Conservation (phyloP, 352 stramenopile species). For the Phytophthora macrochlamydospora region DNA sequence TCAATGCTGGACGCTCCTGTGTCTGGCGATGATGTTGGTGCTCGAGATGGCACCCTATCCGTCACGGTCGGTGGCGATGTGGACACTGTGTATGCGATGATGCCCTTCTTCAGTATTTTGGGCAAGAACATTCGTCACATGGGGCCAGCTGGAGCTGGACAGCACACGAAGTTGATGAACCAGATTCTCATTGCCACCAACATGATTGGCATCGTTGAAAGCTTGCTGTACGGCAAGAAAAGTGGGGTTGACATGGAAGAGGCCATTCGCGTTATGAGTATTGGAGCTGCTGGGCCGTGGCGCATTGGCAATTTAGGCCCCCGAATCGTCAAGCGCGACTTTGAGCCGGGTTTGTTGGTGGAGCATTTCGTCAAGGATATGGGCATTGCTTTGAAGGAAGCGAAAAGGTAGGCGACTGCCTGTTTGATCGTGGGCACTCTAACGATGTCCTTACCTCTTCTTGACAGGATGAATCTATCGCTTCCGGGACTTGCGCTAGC, state of each 20-base stretch:
- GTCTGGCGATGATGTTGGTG: slow-evolving; percentile 89
- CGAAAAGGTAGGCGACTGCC: slow-evolving; percentile 48
- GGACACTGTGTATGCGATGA: slow-evolving; percentile 75
- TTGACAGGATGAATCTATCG: slow-evolving; percentile 78
- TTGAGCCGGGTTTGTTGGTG: slow-evolving; percentile 91
- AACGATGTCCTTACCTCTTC: too few relatives aligned
- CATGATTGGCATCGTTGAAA: slow-evolving; percentile 91
- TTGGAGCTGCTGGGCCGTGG: slow-evolving; percentile 87
- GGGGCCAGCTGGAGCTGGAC: slow-evolving; percentile 77
- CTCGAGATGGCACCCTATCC: slow-evolving; percentile 82
- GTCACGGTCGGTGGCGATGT: slow-evolving; percentile 93
- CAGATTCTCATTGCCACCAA: slow-evolving; percentile 90
- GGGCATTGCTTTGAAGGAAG: slow-evolving; percentile 89
- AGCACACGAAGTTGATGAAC: slow-evolving; percentile 94
- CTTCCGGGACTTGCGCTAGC: slow-evolving; percentile 85
- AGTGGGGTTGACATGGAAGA: slow-evolving; percentile 89
- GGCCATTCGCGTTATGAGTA: slow-evolving; percentile 85
- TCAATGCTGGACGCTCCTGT: slow-evolving; percentile 85
- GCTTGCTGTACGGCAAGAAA: slow-evolving; percentile 88
- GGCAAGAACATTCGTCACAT: slow-evolving; percentile 92
- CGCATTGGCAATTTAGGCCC: slow-evolving; percentile 91
- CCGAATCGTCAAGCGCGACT: slow-evolving; percentile 88
- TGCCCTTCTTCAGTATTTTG: slow-evolving; percentile 90
- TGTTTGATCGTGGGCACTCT: background rate
- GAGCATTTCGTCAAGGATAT: slow-evolving; percentile 93